These are phyloP conservation scores for Fraxinus velutina DNA, from an alignment of 305 asterid genomes.

Conservation along the genomic window DNA sequence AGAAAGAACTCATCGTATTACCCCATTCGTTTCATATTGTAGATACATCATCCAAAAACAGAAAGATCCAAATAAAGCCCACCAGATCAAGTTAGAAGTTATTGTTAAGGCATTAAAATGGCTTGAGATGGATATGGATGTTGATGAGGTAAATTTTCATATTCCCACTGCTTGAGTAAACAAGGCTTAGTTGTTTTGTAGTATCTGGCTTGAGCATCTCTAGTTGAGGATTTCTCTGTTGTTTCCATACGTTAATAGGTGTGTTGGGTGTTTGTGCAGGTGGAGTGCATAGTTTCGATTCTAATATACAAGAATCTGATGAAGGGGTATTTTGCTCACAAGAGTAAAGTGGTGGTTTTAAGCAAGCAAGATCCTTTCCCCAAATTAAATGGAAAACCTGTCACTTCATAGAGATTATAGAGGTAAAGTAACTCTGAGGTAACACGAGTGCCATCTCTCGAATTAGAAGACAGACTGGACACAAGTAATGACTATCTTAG, in stretches of 20 bases:
- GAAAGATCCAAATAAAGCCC: constrained; percentile 83
- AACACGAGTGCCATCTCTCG: neutral
- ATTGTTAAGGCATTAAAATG: constrained; percentile 83
- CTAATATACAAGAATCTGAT: constrained; percentile 85
- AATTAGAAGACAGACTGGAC: neutral
- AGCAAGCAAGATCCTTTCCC: constrained; percentile 99
- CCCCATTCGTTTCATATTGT: constrained; percentile 18
- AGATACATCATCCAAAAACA: constrained; percentile 77
- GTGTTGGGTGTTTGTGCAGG: constrained; percentile 40
- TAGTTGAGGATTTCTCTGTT: neutral
- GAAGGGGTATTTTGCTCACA: constrained; percentile 96
- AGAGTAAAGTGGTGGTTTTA: constrained; percentile 85
- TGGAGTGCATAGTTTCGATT: constrained; percentile 88
- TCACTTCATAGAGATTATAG: constrained; percentile 39
- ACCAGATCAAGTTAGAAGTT: constrained; percentile 82
- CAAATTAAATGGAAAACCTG: constrained; percentile 77
- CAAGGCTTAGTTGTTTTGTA: neutral
- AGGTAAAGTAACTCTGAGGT: neutral
- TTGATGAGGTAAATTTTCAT: constrained; percentile 65
- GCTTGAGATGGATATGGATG: constrained; percentile 86
- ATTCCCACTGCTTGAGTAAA: neutral
- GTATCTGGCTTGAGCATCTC: neutral
- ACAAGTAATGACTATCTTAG: neutral
- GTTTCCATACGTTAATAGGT: neutral
- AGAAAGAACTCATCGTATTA: neutral